These are phyloP conservation scores for Cladobotryum mycophilum DNA, from an alignment of 2,329 filamentous ascomycete genomes.

Conservation along the genomic window DNA sequence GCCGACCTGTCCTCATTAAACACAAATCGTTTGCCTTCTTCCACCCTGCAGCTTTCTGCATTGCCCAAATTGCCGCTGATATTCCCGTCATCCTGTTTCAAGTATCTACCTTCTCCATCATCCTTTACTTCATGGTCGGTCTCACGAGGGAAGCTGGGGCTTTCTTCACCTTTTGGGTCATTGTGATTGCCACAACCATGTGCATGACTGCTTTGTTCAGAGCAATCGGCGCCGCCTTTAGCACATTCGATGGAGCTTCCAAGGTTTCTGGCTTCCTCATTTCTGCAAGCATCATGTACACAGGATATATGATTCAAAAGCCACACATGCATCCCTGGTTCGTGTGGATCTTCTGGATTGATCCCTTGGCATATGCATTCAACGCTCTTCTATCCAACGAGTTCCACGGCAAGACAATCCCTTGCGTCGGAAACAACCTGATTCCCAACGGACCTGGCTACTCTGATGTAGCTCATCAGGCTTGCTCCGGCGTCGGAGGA, in stretches of 20 bases:
- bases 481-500: slow-evolving; percentile 54
- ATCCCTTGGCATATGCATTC: slow-evolving; percentile 64
- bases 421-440: slow-evolving; percentile 41
- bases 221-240: slow-evolving; percentile 48
- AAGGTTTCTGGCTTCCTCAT: slow-evolving; percentile 49
- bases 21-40: slow-evolving; percentile 53
- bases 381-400: slow-evolving; percentile 65
- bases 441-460: slow-evolving; percentile 47
- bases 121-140: slow-evolving; percentile 59
- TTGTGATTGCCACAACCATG: slow-evolving; percentile 47
- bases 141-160: slow-evolving; percentile 42
- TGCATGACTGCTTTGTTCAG: slow-evolving; percentile 55
- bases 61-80: slow-evolving; percentile 49
- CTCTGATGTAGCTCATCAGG: slow-evolving; percentile 33
- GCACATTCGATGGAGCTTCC: slow-evolving; percentile 52
- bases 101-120: slow-evolving; percentile 49
- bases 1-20: slow-evolving; percentile 53
- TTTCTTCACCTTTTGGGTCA: slow-evolving; percentile 58
- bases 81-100: slow-evolving; percentile 54
- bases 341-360: slow-evolving; percentile 57
- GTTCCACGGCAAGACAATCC: slow-evolving; percentile 52
- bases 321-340: slow-evolving; percentile 59
- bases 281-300: slow-evolving; percentile 52
- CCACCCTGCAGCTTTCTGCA: slow-evolving; percentile 53
- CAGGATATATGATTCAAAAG: slow-evolving; percentile 57